A percentile compares a stretch with the other conserved stretches of the same genome.
These are phyloP conservation scores for Aspergillus thermomutatus DNA, from an alignment of 2,329 filamentous ascomycete species.

Conservation along the genomic window DNA sequence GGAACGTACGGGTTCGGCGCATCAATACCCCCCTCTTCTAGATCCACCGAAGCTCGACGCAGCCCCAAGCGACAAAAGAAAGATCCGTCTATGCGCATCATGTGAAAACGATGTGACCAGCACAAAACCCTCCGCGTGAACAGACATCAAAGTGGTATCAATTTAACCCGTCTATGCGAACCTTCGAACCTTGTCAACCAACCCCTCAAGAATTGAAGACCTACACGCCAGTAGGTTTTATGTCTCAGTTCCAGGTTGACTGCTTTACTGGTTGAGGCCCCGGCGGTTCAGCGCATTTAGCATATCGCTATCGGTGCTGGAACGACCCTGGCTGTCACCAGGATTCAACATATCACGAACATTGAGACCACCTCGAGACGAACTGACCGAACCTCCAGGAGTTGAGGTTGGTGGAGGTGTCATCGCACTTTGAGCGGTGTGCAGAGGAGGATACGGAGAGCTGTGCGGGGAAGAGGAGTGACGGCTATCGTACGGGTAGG, in stretches of 20 bases:
- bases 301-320: conserved; percentile 50
- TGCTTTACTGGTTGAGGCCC: conserved; percentile 29
- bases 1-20: not conserved
- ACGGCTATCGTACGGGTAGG: conserved; percentile 41
- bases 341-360: conserved; percentile 49
- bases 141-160: conserved; percentile 2
- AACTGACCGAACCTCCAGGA: conserved; percentile 21
- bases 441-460: conserved; percentile 38
- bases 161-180: not conserved
- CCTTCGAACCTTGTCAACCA: not conserved
- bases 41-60: not conserved
- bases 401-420: conserved; percentile 31
- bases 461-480: conserved; percentile 43
- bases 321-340: conserved; percentile 38
- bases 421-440: conserved; percentile 26
- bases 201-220: not conserved
- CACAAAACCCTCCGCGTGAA: conserved; percentile 20
- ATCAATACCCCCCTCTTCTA: not conserved
- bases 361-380: conserved; percentile 41
- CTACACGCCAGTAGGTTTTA: not conserved
- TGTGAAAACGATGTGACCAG: conserved; percentile 17
- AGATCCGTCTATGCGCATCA: conserved; percentile 1
- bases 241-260: not conserved
- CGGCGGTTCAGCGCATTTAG: conserved; percentile 46
- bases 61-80: not conserved